phyloP scores from a whole-genome alignment of 2,329 filamentous ascomycete species.

The Penicillium olsonii region DNA sequence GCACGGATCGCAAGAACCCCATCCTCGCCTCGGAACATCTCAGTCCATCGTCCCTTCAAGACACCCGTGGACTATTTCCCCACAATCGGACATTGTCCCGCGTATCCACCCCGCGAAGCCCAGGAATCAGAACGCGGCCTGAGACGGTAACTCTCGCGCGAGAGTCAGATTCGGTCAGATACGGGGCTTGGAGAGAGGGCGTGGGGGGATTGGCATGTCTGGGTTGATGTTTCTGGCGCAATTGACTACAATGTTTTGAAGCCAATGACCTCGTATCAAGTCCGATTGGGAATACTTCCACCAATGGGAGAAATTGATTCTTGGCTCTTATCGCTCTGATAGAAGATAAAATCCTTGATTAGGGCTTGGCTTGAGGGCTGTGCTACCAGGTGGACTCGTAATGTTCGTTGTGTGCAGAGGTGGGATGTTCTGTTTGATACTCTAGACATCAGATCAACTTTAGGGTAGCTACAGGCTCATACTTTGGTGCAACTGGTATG shows the following conservation, averaged over 20 bases:
- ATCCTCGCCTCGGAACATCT: background rate
- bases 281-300: constrained; percentile 24
- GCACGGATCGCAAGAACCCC: background rate
- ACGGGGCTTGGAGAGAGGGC: background rate
- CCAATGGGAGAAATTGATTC: constrained; percentile 23
- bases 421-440: too few relatives aligned
- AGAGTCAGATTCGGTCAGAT: constrained; percentile 4
- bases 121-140: constrained; percentile 3
- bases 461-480: too few relatives aligned
- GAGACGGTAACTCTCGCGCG: constrained; percentile 2
- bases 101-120: background rate
- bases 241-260: too few relatives aligned
- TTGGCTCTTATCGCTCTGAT: constrained; percentile 10
- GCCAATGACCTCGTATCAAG: constrained; percentile 14
- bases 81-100: constrained; percentile 11
- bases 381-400: too few relatives aligned
- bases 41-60: background rate
- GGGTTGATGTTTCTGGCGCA: too few relatives aligned
- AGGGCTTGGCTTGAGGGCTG: constrained; percentile 7
- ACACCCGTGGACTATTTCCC: background rate
- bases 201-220: constrained; percentile 1
- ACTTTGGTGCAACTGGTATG: background rate
- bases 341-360: background rate
- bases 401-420: too few relatives aligned
- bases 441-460: too few relatives aligned